phyloP scores from a whole-genome alignment of 257 asterid genomes.

The Nicotiana benthamiana region DNA sequence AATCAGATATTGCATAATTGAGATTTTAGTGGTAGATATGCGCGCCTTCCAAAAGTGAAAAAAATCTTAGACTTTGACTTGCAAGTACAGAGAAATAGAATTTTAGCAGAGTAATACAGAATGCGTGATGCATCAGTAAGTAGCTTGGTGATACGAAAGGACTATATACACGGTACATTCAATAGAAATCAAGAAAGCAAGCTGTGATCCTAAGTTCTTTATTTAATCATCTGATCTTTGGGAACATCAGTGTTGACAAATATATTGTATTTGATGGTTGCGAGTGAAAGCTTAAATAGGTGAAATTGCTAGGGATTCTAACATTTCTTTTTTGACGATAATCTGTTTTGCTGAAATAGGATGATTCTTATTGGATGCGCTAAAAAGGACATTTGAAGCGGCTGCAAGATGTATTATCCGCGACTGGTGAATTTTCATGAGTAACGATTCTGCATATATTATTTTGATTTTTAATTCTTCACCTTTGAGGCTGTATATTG shows the following conservation, averaged over 20 bases:
- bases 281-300: background rate
- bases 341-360: constrained; percentile 29
- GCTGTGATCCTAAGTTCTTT: background rate
- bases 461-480: constrained; percentile 8
- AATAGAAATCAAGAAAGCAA: background rate
- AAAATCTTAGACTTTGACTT: background rate
- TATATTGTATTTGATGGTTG: background rate
- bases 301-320: background rate
- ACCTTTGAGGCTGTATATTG: background rate
- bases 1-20: background rate
- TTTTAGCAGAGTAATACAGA: background rate
- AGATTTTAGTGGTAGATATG: background rate
- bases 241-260: background rate
- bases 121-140: background rate
- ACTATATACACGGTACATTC: background rate
- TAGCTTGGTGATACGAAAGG: background rate
- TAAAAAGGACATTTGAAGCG: constrained; percentile 7
- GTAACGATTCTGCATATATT: constrained; percentile 7
- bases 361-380: constrained; percentile 31
- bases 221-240: background rate
- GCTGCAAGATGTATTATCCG: background rate
- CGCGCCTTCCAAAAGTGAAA: background rate
- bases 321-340: background rate
- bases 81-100: background rate
- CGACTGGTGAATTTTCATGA: background rate